phyloP scores from a whole-genome alignment of 2,329 filamentous ascomycete genomes.

The Nemania serpens region DNA sequence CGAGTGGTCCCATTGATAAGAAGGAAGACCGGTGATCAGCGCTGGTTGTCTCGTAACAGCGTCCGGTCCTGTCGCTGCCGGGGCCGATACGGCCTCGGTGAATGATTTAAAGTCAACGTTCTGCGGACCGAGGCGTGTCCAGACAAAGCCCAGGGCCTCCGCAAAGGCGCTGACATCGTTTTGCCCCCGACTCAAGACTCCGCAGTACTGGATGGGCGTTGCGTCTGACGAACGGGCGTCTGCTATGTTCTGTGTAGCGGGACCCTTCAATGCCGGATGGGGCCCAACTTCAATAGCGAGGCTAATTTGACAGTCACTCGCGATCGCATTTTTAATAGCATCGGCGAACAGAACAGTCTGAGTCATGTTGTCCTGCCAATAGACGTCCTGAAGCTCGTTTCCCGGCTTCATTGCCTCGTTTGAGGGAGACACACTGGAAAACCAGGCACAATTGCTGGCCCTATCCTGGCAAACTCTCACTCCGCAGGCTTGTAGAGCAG shows the following conservation, averaged over 20 bases:
- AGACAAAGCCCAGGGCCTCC: slow-evolving; percentile 26
- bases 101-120: slow-evolving; percentile 20
- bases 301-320: slow-evolving; percentile 37
- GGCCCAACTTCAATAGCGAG: slow-evolving; percentile 52
- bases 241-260: slow-evolving; percentile 45
- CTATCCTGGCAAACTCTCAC: slow-evolving; percentile 7
- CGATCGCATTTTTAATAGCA: slow-evolving; percentile 42
- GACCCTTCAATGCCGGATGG: slow-evolving; percentile 50
- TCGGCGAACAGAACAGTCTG: slow-evolving; percentile 50
- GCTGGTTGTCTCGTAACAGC: not conserved
- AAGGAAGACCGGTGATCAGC: slow-evolving; percentile 21
- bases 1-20: slow-evolving; percentile 30
- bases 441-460: slow-evolving; percentile 27
- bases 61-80: not conserved
- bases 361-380: slow-evolving; percentile 54
- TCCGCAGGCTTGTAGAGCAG: slow-evolving; percentile 9
- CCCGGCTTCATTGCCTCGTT: slow-evolving; percentile 13
- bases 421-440: slow-evolving; percentile 30
- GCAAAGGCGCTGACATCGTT: slow-evolving; percentile 34
- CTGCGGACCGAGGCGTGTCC: slow-evolving; percentile 14
- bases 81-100: not conserved
- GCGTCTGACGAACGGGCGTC: slow-evolving; percentile 14
- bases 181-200: slow-evolving; percentile 40
- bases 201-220: slow-evolving; percentile 42
- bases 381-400: slow-evolving; percentile 30